Percentiles rank a stretch among this genome's conserved stretches.
Evolutionary conservation across 73 alveolate species (phyloP).

Genomic region (Paramecium pentaurelia): DNA sequence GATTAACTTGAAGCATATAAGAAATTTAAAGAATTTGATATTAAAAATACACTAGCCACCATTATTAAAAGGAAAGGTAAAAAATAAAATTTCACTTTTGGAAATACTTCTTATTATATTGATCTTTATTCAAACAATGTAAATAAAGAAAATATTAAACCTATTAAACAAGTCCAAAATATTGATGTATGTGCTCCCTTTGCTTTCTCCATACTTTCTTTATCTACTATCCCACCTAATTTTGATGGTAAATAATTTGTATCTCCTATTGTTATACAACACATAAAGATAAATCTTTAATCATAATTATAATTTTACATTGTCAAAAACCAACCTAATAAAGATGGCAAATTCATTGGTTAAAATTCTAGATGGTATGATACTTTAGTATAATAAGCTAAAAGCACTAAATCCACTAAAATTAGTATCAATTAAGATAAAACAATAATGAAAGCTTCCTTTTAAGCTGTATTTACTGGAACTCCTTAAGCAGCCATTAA

Average conservation of each 20-base stretch:
- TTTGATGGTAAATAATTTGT: constrained; percentile 30
- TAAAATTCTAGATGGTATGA: constrained; percentile 20
- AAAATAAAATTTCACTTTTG: constrained; percentile 39
- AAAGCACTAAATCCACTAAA: neutral
- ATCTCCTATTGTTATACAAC: constrained; percentile 38
- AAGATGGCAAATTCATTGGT: constrained; percentile 41
- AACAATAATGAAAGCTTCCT: neutral
- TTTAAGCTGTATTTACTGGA: neutral
- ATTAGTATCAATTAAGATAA: neutral
- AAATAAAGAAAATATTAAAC: neutral
- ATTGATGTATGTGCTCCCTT: constrained; percentile 10
- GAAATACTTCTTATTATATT: neutral
- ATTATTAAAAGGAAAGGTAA: neutral
- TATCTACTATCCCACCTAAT: neutral
- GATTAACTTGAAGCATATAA: neutral
- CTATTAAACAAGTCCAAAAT: constrained; percentile 37
- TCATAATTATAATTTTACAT: neutral
- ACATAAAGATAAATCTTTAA: neutral
- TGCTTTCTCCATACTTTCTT: constrained; percentile 21
- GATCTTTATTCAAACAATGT: constrained; percentile 38
- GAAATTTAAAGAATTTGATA: neutral
- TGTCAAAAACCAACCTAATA: constrained; percentile 22
- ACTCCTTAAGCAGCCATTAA: constrained; percentile 26
- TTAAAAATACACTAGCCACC: neutral
- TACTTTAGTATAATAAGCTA: neutral